A percentile compares a stretch with the other conserved stretches of the same genome.
phyloP scores from a whole-genome alignment of 495 filamentous ascomycete genomes.

The Amniculicola lignicola region DNA sequence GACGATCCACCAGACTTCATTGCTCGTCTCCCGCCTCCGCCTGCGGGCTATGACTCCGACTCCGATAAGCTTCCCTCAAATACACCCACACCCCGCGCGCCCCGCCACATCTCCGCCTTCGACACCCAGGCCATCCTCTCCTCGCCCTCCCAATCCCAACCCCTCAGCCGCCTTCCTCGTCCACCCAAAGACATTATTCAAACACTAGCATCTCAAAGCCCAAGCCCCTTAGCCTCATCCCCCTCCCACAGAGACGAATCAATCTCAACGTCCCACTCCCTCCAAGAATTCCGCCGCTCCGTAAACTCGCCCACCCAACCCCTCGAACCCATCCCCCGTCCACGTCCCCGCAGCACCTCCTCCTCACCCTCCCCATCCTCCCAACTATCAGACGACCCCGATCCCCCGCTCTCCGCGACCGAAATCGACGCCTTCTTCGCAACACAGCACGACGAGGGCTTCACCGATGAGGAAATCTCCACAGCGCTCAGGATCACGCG shows the following conservation, averaged over 20 bases:
- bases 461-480: constrained; percentile 10
- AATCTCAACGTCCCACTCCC: constrained; percentile 18
- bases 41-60: too few species aligned
- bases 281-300: constrained; percentile 29
- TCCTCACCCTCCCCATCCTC: background rate
- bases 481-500: constrained; percentile 14
- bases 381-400: constrained; percentile 13
- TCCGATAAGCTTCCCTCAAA: constrained; percentile 14
- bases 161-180: background rate
- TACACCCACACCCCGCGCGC: constrained; percentile 17
- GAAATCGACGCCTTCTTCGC: constrained; percentile 19
- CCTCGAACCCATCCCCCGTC: background rate
- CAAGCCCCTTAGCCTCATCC: constrained; percentile 1
- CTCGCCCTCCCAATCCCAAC: constrained; percentile 13
- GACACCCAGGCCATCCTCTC: constrained; percentile 34
- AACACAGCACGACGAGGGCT: constrained; percentile 7
- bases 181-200: background rate
- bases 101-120: constrained; percentile 14
- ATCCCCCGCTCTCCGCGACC: constrained; percentile 16
- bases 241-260: background rate
- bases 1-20: constrained; percentile 3
- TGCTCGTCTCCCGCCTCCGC: background rate
- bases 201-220: background rate
- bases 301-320: background rate
- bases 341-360: background rate